Conservation (phyloP, 2,329 filamentous ascomycete genomes). For the Sporothrix humicola region DNA sequence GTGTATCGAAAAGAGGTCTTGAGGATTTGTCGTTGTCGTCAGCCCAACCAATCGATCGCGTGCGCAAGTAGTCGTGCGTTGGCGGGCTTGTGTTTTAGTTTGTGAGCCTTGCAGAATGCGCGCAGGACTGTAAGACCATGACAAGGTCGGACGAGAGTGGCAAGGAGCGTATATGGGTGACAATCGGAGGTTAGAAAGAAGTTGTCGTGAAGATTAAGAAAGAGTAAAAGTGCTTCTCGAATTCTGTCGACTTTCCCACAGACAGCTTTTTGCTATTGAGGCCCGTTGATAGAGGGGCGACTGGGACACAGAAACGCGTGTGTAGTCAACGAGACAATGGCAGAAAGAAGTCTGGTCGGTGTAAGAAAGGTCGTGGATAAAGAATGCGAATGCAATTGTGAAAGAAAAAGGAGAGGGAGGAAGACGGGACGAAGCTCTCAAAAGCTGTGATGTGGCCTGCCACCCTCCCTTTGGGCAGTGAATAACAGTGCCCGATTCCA, state of each 20-base stretch:
- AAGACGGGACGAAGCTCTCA: not conserved
- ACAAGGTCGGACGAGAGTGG: not conserved
- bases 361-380: not conserved
- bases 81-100: not conserved
- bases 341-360: not conserved
- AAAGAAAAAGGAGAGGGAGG: not conserved
- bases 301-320: not conserved
- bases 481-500: constrained; percentile 14
- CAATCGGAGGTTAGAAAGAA: not conserved
- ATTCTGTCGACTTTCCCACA: not conserved
- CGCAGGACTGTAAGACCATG: constrained; percentile 9
- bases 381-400: not conserved
- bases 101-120: not conserved
- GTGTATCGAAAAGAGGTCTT: constrained; percentile 35
- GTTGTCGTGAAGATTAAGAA: not conserved
- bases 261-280: not conserved
- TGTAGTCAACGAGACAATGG: not conserved
- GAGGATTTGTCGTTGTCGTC: not conserved
- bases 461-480: not conserved
- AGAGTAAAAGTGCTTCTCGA: not conserved
- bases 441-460: not conserved
- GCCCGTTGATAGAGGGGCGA: not conserved
- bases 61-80: constrained; percentile 13
- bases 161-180: not conserved
- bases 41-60: constrained; percentile 21